Percentiles rank a stretch among this genome's conserved stretches.
phyloP scores from a whole-genome alignment of 345 rosid genomes.

The Brassica cretica region DNA sequence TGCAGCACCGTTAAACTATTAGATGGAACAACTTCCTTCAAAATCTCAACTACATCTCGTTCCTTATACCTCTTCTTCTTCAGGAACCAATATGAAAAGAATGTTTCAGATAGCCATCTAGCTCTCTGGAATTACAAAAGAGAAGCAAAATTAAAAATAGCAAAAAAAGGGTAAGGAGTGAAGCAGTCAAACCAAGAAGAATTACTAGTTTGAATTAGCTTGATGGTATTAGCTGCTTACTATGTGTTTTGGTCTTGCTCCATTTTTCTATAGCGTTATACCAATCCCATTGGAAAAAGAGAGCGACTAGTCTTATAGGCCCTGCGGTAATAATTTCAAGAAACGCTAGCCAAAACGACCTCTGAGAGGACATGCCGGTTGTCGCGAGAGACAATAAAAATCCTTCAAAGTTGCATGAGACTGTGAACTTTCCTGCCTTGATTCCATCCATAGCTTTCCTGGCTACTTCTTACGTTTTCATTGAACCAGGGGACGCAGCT shows the following conservation, averaged over 20 bases:
- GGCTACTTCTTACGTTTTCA: constrained; percentile 84
- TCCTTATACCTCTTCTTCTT: too few species aligned
- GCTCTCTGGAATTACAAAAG: constrained; percentile 23
- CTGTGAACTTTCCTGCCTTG: constrained; percentile 59
- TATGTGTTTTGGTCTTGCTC: constrained; percentile 29
- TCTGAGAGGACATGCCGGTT: constrained; percentile 77
- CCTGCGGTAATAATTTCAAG: constrained; percentile 64
- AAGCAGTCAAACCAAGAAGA: background rate
- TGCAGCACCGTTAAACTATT: too few species aligned
- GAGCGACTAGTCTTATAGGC: constrained; percentile 49
- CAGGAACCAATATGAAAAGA: background rate
- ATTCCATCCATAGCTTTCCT: constrained; percentile 69
- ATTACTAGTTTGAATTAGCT: background rate
- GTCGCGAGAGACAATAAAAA: constrained; percentile 57
- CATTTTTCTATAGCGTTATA: constrained; percentile 55
- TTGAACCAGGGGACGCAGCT: constrained; percentile 58
- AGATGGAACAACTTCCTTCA: too few species aligned
- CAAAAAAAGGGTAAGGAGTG: background rate
- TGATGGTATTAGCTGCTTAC: constrained; percentile 18
- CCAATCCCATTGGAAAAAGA: constrained; percentile 79
- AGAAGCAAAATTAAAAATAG: constrained; percentile 1
- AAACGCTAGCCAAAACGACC: constrained; percentile 72
- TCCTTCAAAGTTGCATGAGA: constrained; percentile 82
- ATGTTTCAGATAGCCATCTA: background rate
- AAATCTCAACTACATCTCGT: too few species aligned